phyloP scores from a whole-genome alignment of 148 eudicot species.

The Simmondsia chinensis region DNA sequence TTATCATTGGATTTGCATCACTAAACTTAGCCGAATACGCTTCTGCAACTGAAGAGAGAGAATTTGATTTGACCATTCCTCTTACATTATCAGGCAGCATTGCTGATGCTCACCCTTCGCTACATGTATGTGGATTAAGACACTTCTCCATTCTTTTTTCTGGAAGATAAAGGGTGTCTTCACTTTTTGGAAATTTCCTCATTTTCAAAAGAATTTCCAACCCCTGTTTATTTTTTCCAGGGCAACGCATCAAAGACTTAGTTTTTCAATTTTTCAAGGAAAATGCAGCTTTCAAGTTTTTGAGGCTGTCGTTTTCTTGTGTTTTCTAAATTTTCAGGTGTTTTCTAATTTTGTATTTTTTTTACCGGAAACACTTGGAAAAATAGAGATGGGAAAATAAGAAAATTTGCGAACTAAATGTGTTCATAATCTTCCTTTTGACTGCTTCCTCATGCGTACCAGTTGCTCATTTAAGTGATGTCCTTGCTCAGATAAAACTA shows the following conservation, averaged over 20 bases:
- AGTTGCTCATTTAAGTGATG: conserved; percentile 1
- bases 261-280: no score
- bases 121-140: conserved; percentile 33
- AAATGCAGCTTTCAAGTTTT: no score
- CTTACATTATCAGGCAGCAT: conserved; percentile 28
- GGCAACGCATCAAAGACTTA: no score
- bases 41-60: conserved; percentile 49
- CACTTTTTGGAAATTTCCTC: not conserved
- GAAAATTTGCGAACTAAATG: no score
- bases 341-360: not conserved
- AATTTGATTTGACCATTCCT: conserved; percentile 57
- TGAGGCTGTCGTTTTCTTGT: not conserved
- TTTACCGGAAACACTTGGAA: no score
- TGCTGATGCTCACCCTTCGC: conserved; percentile 37
- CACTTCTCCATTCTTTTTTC: not conserved
- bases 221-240: not conserved
- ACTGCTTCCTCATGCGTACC: not conserved
- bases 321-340: no score
- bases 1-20: conserved; percentile 43
- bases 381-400: no score
- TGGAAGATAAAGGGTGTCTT: not conserved
- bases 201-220: not conserved
- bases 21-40: conserved; percentile 86
- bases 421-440: not conserved
- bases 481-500: conserved; percentile 46